phyloP scores from a whole-genome alignment of 352 stramenopile genomes.

The Pythium diclinum region DNA sequence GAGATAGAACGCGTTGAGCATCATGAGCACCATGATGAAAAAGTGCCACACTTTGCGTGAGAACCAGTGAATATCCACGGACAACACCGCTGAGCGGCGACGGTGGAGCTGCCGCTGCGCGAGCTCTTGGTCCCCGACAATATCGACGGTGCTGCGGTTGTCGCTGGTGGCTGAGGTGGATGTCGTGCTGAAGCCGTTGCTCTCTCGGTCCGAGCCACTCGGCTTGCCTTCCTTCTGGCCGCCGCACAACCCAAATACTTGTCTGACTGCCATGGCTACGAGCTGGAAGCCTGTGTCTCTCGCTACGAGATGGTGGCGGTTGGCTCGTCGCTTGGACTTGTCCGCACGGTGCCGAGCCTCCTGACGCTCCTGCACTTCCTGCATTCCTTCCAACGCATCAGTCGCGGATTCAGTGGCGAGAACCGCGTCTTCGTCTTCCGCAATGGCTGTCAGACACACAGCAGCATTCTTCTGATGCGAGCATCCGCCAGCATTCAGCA shows the following conservation, averaged over 20 bases:
- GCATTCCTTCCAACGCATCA: constrained; percentile 32
- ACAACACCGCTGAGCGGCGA: constrained; percentile 25
- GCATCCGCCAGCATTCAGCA: constrained; percentile 34
- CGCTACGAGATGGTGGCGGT: constrained; percentile 7
- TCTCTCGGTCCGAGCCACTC: neutral
- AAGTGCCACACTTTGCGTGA: constrained; percentile 69
- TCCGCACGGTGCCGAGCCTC: constrained; percentile 16
- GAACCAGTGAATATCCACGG: constrained; percentile 39
- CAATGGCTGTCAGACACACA: constrained; percentile 26
- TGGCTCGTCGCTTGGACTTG: constrained; percentile 10
- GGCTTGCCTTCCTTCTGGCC: neutral
- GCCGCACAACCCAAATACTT: neutral
- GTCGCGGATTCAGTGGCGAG: constrained; percentile 22
- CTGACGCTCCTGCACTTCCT: constrained; percentile 22
- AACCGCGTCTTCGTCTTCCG: constrained; percentile 18
- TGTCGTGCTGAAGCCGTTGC: neutral
- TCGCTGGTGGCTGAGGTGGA: neutral
- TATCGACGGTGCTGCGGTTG: neutral
- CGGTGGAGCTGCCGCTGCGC: constrained; percentile 26
- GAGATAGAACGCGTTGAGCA: constrained; percentile 71
- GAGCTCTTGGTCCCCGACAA: constrained; percentile 19
- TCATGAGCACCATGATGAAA: constrained; percentile 51
- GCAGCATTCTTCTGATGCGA: constrained; percentile 16
- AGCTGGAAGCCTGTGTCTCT: constrained; percentile 36
- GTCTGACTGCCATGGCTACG: constrained; percentile 4